Evolutionary conservation across 2,329 filamentous ascomycete genomes (phyloP).

Genomic region (Magnaporthales sp.): DNA sequence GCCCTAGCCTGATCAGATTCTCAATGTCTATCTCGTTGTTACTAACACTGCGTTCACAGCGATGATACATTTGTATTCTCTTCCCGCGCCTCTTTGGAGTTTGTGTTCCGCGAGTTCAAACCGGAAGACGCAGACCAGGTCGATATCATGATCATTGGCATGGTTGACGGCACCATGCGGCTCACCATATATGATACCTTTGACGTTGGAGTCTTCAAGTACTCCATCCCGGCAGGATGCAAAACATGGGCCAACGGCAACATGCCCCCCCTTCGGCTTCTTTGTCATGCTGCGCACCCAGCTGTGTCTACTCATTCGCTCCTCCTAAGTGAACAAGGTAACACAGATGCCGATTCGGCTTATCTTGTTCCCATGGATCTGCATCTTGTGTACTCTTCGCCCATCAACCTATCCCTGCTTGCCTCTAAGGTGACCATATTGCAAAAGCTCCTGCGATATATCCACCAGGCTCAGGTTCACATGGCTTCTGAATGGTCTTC

Average conservation of each 20-base stretch:
- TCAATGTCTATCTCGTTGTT: not conserved
- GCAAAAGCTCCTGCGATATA: constrained; percentile 78
- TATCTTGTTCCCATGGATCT: constrained; percentile 72
- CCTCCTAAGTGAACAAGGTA: constrained; percentile 34
- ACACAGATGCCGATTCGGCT: constrained; percentile 32
- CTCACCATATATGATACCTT: constrained; percentile 82
- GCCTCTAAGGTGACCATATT: constrained; percentile 81
- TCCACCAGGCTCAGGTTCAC: constrained; percentile 70
- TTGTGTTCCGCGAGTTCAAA: constrained; percentile 55
- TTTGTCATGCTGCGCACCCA: constrained; percentile 62
- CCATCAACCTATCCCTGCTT: constrained; percentile 73
- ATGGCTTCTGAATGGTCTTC: constrained; percentile 79
- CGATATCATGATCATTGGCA: constrained; percentile 70
- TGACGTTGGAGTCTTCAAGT: constrained; percentile 59
- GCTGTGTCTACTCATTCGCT: constrained; percentile 69
- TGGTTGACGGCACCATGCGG: constrained; percentile 61
- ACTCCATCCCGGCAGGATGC: constrained; percentile 26
- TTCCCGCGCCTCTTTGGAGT: constrained; percentile 59
- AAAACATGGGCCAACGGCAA: constrained; percentile 14
- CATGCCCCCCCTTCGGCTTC: constrained; percentile 26
- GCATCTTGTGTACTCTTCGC: constrained; percentile 70
- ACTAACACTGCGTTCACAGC: constrained; percentile 22
- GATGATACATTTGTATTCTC: constrained; percentile 57
- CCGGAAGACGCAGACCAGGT: constrained; percentile 64
- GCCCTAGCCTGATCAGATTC: not conserved